These are phyloP conservation scores for Bassia scoparia DNA, from an alignment of 148 eudicot species.

Conservation along the genomic window DNA sequence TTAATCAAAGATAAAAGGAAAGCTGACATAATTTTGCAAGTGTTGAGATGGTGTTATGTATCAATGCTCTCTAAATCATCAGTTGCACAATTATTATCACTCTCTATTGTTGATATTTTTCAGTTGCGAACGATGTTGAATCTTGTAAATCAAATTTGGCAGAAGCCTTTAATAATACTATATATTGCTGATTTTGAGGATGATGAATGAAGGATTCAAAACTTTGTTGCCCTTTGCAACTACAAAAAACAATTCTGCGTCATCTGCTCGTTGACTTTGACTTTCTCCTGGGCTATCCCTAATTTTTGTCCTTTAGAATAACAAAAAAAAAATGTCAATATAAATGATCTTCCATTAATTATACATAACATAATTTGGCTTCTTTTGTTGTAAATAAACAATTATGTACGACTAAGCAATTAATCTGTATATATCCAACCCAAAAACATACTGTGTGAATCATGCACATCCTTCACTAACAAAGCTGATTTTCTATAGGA, in stretches of 20 bases:
- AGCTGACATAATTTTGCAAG: constrained; percentile 13
- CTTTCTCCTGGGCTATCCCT: background rate
- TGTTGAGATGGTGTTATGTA: constrained; percentile 2
- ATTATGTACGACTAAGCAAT: no score
- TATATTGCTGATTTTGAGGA: background rate
- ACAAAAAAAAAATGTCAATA: no score
- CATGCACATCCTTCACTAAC: no score
- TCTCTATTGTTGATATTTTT: background rate
- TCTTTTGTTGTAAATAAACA: no score
- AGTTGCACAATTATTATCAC: constrained; percentile 20
- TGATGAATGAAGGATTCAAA: background rate
- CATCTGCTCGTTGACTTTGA: constrained; percentile 12
- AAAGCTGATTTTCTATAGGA: no score
- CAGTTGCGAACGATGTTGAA: no score
- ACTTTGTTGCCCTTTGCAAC: background rate
- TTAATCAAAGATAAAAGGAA: background rate
- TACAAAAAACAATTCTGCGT: background rate
- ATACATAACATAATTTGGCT: no score
- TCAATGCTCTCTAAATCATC: constrained; percentile 18
- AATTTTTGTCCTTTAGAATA: no score
- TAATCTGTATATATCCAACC: no score
- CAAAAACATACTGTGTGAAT: no score
- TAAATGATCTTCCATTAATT: no score
- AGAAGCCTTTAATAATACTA: background rate
- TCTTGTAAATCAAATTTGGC: no score